Evolutionary conservation across 1,284 basidiomycete species (phyloP), one percentile per base, ranked within the genome.

Genomic region (Leccinum proliferum): DNA sequence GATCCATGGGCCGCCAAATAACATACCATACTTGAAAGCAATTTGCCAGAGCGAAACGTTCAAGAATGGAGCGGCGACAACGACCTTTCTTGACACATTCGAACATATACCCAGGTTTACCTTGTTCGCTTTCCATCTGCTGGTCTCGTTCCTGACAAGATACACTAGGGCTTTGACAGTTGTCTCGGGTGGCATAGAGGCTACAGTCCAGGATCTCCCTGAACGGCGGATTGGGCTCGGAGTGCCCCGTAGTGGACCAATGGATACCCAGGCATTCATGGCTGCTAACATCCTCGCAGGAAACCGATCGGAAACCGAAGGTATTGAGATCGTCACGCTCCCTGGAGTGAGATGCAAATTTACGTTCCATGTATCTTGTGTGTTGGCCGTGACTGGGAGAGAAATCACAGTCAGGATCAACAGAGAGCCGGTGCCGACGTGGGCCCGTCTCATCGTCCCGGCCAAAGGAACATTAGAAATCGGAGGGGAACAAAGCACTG

Each of bases 161-260:
- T 67, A 66, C 0, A 25, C 11, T 55, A 82, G 83, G 2, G 82
- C 81, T 0, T 72, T 90, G 62, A 84, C 86, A 37, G 80, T 90
- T 2, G 58, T 87, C 10, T 78, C 79, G 5, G 76, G 82, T 1
- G 87, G 88, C 0, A 75, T 89, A 21, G 84, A 86, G 48, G 81
- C 82, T 2, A 83, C 84, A 0, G 77, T 90, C 0, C 89, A 91
- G 69, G 87, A 89, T 68, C 78, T 84, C 21, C 86, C 87, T 2
- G 84, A 84, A 1, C 78, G 89, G 14, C 73, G 71, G 0, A 76
- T 83, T 1, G 83, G 85, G 0, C 75, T 83, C 52, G 89, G 89
- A 12, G 81, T 90, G 9, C 89, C 89, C 0, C 79, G 77, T n/a
- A 83, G 84, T 62, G 89, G 89, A 0, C 84, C 88, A 0, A 85